Evolutionary conservation across 1,284 basidiomycete genomes (phyloP).

Genomic region (Fomitopsis pinicola): DNA sequence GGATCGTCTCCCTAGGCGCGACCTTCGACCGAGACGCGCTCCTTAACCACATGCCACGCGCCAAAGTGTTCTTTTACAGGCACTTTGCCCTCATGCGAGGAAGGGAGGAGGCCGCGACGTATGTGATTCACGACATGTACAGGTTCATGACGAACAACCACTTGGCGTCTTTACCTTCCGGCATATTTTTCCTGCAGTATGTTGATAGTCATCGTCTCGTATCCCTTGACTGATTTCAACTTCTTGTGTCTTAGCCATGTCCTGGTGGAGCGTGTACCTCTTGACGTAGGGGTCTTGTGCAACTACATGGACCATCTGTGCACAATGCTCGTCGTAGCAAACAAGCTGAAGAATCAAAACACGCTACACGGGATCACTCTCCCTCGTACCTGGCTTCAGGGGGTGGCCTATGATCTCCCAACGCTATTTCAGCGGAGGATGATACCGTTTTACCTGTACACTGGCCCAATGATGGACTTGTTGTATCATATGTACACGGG

Average conservation of each 20-base stretch:
- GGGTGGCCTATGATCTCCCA: constrained; percentile 12
- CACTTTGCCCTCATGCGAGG: constrained; percentile 9
- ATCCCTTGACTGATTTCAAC: background rate
- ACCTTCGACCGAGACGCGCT: constrained; percentile 17
- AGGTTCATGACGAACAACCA: constrained; percentile 19
- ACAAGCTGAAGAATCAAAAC: constrained; percentile 16
- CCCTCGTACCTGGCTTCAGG: constrained; percentile 43
- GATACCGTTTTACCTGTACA: constrained; percentile 15
- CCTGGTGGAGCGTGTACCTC: constrained; percentile 25
- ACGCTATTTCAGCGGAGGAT: constrained; percentile 1
- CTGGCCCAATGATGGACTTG: constrained; percentile 21
- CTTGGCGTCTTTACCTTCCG: constrained; percentile 21
- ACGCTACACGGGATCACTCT: constrained; percentile 40
- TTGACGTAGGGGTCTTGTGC: constrained; percentile 42
- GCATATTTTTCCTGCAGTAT: constrained; percentile 24
- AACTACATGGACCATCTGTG: constrained; percentile 42
- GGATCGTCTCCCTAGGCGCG: constrained; percentile 16
- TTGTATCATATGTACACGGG: constrained; percentile 31
- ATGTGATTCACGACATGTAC: constrained; percentile 36
- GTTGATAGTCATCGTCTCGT: background rate
- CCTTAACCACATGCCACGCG: constrained; percentile 13
- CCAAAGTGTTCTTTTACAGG: constrained; percentile 11
- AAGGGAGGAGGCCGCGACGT: constrained; percentile 9
- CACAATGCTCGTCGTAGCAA: constrained; percentile 32
- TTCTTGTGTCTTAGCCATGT: constrained; percentile 33